These are phyloP conservation scores for Medicago arabica DNA, from an alignment of 306 rosid species.

Conservation along the genomic window DNA sequence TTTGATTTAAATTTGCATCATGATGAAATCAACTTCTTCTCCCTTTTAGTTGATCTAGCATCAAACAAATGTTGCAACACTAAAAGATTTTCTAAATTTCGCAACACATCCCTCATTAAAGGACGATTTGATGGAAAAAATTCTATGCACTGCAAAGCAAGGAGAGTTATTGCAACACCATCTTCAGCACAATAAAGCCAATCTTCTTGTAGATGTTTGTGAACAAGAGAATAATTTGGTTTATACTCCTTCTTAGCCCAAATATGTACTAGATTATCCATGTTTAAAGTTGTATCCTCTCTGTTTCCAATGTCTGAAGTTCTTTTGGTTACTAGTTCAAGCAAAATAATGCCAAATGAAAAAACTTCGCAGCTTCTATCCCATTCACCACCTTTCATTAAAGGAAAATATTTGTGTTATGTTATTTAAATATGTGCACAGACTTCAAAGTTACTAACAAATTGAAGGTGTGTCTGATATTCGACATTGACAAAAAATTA, in stretches of 20 bases:
- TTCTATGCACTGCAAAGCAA: conserved; percentile 55
- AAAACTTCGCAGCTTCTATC: conserved; percentile 57
- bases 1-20: background rate
- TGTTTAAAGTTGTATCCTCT: conserved; percentile 16
- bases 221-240: conserved; percentile 63
- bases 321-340: conserved; percentile 60
- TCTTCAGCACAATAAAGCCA: conserved; percentile 60
- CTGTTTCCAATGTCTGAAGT: conserved; percentile 23
- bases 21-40: background rate
- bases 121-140: conserved; percentile 48
- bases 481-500: no score
- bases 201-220: conserved; percentile 54
- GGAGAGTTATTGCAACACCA: conserved; percentile 52
- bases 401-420: background rate
- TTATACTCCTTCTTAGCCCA: conserved; percentile 72
- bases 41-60: conserved; percentile 47
- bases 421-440: no score
- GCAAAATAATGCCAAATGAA: conserved; percentile 61
- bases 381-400: conserved; percentile 49
- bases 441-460: no score
- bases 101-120: conserved; percentile 34
- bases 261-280: conserved; percentile 48
- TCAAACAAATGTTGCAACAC: conserved; percentile 37
- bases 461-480: no score
- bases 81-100: conserved; percentile 26